Evolutionary conservation across 768 basidiomycete genomes (phyloP).

Genomic region (Tricholoma sp.): DNA sequence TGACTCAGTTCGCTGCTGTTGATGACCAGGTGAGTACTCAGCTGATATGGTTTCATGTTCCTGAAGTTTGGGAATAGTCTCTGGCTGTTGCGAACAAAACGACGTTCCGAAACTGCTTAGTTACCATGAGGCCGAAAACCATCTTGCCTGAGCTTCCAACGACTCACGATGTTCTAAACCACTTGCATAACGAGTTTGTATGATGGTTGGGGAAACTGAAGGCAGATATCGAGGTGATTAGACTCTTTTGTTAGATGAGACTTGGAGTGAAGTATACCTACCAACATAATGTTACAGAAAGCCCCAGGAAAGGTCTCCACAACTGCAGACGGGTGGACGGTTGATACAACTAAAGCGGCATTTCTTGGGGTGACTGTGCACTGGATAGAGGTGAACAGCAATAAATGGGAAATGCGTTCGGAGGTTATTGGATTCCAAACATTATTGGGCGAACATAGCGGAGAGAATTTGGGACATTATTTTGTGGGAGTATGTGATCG

Average conservation of each 20-base stretch:
- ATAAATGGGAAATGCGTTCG: neutral
- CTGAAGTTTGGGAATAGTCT: neutral
- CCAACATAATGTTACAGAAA: neutral
- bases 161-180: constrained; percentile 8
- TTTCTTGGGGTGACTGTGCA: constrained; percentile 15
- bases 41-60: neutral
- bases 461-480: neutral
- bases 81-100: constrained; percentile 4
- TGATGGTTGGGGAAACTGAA: no score
- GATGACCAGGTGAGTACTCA: constrained; percentile 11
- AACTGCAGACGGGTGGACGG: constrained; percentile 14
- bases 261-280: neutral
- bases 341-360: constrained; percentile 11
- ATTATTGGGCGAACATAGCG: neutral
- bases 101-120: constrained; percentile 1
- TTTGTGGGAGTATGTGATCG: neutral
- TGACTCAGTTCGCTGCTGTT: constrained; percentile 7
- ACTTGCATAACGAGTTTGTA: constrained; percentile 13
- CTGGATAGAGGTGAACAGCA: constrained; percentile 17
- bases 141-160: neutral
- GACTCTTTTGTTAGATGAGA: neutral
- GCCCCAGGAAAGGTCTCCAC: constrained; percentile 2
- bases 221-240: constrained; percentile 5
- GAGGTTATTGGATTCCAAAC: neutral
- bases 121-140: constrained; percentile 1